Evolutionary conservation across 2,329 filamentous ascomycete genomes (phyloP), one percentile per base, ranked within the genome.

Genomic region (Trichoderma sp.): DNA sequence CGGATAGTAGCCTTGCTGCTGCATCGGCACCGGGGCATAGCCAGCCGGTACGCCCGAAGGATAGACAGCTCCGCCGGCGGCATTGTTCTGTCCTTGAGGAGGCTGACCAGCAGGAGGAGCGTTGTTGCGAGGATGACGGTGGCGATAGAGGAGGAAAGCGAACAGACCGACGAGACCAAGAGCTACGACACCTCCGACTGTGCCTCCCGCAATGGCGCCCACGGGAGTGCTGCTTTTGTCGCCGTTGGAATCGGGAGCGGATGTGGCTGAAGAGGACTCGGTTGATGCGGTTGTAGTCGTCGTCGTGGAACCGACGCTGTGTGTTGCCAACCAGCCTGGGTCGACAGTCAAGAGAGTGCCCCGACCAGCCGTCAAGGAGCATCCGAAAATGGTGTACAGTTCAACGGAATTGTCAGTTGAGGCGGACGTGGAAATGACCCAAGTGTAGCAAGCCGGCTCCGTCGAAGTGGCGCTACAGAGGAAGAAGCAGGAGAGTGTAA

Each of bases 131-230:
- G 43, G 16, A 13, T 29, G 11, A 63, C 61, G 14, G 65, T 75
- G 81, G 14, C 62, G 64, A 31, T 79, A 79, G 27, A 83, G 63
- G 24, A 84, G 73, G 72, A 83, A 80, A 74, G 82, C 84, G 47
- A 77, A 75, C 11, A 73, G 79, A 24, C 76, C 79, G 56, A 85
- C 75, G n/a, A 85, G 73, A 3, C 75, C 80, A 24, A 85, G 72
- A 16, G 73, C 79, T 0, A 74, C 80, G 4, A 84, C 79, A 14
- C 84, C 84, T n/a, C 83, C 83, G 11, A 85, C 81, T 3, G 79
- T 78, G 31, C 83, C 83, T 13, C 84, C 84, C 8, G 76, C 82
- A 55, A 86, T 85, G 19, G 83, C 78, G 5, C 81, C 84, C 13
- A 80, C 74, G 62, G 77, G 76, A 7, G 77, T 74, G n/a, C 72